A percentile compares a stretch with the other conserved stretches of the same genome.
Evolutionary conservation across 2,329 filamentous ascomycete species (phyloP).

Genomic region (Diaporthe destruens): DNA sequence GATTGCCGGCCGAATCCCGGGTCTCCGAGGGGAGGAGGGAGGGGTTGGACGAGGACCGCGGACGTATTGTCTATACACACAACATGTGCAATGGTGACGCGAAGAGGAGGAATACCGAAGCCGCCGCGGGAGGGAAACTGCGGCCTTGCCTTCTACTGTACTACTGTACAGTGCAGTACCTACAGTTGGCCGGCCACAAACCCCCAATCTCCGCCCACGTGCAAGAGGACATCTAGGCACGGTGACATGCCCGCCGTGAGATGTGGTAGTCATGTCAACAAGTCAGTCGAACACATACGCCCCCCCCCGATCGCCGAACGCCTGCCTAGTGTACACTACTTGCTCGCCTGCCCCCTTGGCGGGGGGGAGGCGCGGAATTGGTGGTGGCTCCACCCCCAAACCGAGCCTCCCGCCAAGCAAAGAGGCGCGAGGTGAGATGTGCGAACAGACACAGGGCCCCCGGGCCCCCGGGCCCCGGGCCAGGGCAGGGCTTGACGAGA

Average conservation of each 20-base stretch:
- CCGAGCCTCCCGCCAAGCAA: slow-evolving; percentile 15
- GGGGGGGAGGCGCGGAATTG: too few species aligned
- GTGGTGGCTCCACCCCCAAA: not conserved
- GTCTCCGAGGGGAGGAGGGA: not conserved
- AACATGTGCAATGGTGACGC: not conserved
- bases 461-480: not conserved
- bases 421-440: not conserved
- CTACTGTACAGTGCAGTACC: too few species aligned
- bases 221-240: not conserved
- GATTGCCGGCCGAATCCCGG: slow-evolving; percentile 11
- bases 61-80: not conserved
- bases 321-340: not conserved
- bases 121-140: not conserved
- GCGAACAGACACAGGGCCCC: not conserved
- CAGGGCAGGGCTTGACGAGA: not conserved
- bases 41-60: not conserved
- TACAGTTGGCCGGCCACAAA: too few species aligned
- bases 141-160: not conserved
- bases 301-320: not conserved
- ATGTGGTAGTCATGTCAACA: not conserved
- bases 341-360: not conserved
- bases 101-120: too few species aligned
- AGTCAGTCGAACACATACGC: not conserved
- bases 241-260: not conserved
- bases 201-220: not conserved